A percentile compares a stretch with the other conserved stretches of the same genome.
Conservation (phyloP, 2,329 filamentous ascomycete genomes). For the Xylariaceae sp. region DNA sequence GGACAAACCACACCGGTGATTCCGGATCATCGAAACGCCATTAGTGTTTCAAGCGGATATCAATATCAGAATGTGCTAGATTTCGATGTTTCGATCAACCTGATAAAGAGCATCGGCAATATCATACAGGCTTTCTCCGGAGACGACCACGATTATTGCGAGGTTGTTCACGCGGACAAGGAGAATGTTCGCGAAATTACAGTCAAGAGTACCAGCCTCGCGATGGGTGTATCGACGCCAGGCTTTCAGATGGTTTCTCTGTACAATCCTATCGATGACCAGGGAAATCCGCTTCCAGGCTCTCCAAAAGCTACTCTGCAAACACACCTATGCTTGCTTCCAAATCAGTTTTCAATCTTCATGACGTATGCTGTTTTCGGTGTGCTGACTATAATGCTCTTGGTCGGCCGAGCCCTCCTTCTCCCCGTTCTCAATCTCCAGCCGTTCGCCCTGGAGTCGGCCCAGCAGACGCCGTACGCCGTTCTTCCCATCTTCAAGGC, state of each 20-base stretch:
- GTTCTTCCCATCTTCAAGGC: conserved; percentile 56
- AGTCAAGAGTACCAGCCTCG: conserved; percentile 93
- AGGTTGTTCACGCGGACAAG: conserved; percentile 76
- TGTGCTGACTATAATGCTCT: conserved; percentile 52
- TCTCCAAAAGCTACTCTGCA: conserved; percentile 67
- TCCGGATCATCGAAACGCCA: conserved; percentile 74
- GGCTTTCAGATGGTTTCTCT: conserved; percentile 88
- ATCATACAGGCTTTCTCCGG: conserved; percentile 88
- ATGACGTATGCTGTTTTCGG: conserved; percentile 73
- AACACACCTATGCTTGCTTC: conserved; percentile 87
- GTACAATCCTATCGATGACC: conserved; percentile 82
- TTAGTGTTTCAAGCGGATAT: conserved; percentile 77
- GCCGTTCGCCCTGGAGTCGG: conserved; percentile 55
- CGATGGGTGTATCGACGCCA: conserved; percentile 88
- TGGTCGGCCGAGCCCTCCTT: conserved; percentile 58
- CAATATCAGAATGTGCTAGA: conserved; percentile 96
- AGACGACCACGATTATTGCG: conserved; percentile 98
- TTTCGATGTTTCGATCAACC: conserved; percentile 71
- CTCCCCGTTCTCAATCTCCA: conserved; percentile 57
- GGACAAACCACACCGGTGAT: conserved; percentile 56
- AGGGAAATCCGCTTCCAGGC: conserved; percentile 51
- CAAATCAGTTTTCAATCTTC: conserved; percentile 84
- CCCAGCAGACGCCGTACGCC: conserved; percentile 30
- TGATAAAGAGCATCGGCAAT: conserved; percentile 79
- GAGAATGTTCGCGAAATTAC: conserved; percentile 79